phyloP scores from a whole-genome alignment of 768 basidiomycete species.

The Amanita muscaria region DNA sequence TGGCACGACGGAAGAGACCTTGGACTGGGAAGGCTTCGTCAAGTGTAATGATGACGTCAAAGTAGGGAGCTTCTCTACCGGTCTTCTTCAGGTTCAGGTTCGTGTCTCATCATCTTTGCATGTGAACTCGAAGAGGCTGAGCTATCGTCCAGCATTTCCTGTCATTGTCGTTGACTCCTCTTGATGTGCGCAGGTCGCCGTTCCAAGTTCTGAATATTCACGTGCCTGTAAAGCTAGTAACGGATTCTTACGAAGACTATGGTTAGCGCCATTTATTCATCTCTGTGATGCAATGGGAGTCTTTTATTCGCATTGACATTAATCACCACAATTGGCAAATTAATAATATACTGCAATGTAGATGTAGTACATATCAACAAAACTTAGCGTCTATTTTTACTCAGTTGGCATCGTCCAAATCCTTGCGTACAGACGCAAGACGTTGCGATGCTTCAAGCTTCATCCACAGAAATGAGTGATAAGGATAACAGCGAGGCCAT shows the following conservation, averaged over 20 bases:
- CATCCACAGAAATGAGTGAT: no score
- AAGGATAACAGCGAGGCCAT: no score
- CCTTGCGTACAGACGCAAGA: no score
- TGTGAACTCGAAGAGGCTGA: constrained; percentile 2
- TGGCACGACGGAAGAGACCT: constrained; percentile 23
- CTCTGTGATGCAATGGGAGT: no score
- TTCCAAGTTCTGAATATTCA: constrained; percentile 31
- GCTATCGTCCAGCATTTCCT: constrained; percentile 44
- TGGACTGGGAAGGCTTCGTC: constrained; percentile 59
- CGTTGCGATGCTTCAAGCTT: no score
- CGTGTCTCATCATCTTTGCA: constrained; percentile 7
- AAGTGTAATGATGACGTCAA: constrained; percentile 27
- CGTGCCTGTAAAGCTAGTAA: constrained; percentile 49
- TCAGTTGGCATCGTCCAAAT: no score
- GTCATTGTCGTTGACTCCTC: constrained; percentile 37
- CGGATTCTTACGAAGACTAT: constrained; percentile 38
- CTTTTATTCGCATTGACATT: no score
- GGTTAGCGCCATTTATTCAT: neutral
- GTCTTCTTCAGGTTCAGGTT: constrained; percentile 34
- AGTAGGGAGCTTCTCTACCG: constrained; percentile 38
- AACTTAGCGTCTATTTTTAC: no score
- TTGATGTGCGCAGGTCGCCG: constrained; percentile 24
- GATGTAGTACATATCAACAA: no score
- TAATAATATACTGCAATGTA: no score
- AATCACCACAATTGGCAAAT: no score